A percentile compares a stretch with the other conserved stretches of the same genome.
Evolutionary conservation across 2,329 filamentous ascomycete species (phyloP).

Genomic region (Penicillium sp.): DNA sequence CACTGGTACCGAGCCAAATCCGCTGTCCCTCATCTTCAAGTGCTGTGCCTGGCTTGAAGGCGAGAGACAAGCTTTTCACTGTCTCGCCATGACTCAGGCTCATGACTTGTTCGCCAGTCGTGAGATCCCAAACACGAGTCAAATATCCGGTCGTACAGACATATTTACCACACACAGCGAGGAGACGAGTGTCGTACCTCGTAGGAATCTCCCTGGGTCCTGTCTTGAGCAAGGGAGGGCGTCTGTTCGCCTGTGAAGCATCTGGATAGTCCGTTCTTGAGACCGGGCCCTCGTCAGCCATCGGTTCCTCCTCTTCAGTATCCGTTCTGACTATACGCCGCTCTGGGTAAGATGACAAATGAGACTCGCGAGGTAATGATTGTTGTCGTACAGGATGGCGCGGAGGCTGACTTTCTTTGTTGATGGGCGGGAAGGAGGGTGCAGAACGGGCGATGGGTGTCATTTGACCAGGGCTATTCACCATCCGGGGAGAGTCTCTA

Average conservation of each 20-base stretch:
- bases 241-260: conserved; percentile 77
- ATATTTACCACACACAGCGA: conserved; percentile 85
- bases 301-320: conserved; percentile 54
- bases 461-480: conserved; percentile 14
- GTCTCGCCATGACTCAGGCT: conserved; percentile 83
- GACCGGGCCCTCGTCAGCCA: conserved; percentile 53
- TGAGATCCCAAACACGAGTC: conserved; percentile 84
- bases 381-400: conserved; percentile 27
- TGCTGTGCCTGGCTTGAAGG: conserved; percentile 79
- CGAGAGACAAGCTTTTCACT: conserved; percentile 75
- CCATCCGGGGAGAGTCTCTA: conserved; percentile 16
- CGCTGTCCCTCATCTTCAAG: conserved; percentile 78
- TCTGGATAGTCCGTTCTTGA: conserved; percentile 74
- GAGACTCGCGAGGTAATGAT: conserved; percentile 32
- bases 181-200: conserved; percentile 81
- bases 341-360: conserved; percentile 22
- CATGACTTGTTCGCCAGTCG: conserved; percentile 78
- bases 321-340: conserved; percentile 34
- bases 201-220: conserved; percentile 76
- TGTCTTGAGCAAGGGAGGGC: conserved; percentile 73
- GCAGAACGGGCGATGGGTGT: conserved; percentile 17
- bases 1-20: conserved; percentile 87
- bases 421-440: conserved; percentile 12
- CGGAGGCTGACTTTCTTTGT: conserved; percentile 23
- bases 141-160: conserved; percentile 84